A percentile compares a stretch with the other conserved stretches of the same genome.
These are phyloP conservation scores for Ceratobasidium sp. DNA, from an alignment of 1,284 basidiomycete genomes.

Conservation along the genomic window DNA sequence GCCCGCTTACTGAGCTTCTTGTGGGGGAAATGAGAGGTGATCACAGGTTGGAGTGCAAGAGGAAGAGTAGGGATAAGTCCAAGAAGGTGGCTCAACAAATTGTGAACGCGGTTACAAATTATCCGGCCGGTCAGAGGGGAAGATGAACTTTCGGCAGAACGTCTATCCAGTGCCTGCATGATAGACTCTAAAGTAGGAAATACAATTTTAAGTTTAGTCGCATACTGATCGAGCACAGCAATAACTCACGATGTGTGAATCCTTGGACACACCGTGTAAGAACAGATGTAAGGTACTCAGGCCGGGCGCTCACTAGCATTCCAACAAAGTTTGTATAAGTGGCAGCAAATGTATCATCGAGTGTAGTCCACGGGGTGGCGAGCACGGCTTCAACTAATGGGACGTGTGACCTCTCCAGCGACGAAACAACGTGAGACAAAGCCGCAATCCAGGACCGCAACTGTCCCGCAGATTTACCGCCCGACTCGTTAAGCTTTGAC, in stretches of 20 bases:
- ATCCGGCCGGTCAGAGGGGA: conserved; percentile 72
- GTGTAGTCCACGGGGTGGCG: conserved; percentile 88
- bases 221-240: conserved; percentile 24
- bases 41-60: conserved; percentile 82
- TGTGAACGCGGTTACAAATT: conserved; percentile 88
- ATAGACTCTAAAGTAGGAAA: conserved; percentile 65
- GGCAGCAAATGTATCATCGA: conserved; percentile 83
- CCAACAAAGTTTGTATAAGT: conserved; percentile 88
- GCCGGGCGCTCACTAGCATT: conserved; percentile 90
- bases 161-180: conserved; percentile 63
- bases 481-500: conserved; percentile 49
- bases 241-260: conserved; percentile 83
- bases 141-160: conserved; percentile 66
- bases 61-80: conserved; percentile 89
- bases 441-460: conserved; percentile 75
- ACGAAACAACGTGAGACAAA: conserved; percentile 78
- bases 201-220: conserved; percentile 7
- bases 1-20: conserved; percentile 84
- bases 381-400: conserved; percentile 88
- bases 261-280: conserved; percentile 83
- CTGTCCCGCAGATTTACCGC: conserved; percentile 59
- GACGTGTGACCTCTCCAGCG: conserved; percentile 81
- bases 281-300: conserved; percentile 88
- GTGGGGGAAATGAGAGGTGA: conserved; percentile 88
- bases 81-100: conserved; percentile 83